Evolutionary conservation across 805 yeast genomes (phyloP).

Genomic region (Starmerella stellata): DNA sequence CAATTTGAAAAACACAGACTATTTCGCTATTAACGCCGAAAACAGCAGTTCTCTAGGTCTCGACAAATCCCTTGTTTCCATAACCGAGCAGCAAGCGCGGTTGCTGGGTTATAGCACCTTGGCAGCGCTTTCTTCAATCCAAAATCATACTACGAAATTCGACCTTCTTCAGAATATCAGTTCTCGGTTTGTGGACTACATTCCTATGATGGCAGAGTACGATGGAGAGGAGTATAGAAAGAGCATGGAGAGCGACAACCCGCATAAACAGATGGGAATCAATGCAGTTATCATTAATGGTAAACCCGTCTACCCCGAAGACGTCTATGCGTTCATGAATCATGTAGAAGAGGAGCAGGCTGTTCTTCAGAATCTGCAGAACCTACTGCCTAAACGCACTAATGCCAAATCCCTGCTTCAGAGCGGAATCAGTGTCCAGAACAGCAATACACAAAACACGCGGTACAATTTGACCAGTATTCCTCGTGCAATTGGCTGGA

Average conservation of each 20-base stretch:
- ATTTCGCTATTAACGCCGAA: neutral
- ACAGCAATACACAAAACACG: slow-evolving; percentile 8
- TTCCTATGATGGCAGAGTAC: slow-evolving; percentile 23
- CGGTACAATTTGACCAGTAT: slow-evolving; percentile 23
- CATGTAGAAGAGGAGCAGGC: slow-evolving; percentile 27
- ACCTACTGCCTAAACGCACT: slow-evolving; percentile 23
- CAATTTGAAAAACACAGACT: neutral
- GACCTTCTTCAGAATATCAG: slow-evolving; percentile 20
- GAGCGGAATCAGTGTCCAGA: slow-evolving; percentile 6
- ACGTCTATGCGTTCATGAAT: slow-evolving; percentile 17
- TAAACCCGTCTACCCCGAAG: slow-evolving; percentile 30
- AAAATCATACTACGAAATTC: neutral
- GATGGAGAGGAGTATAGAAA: slow-evolving; percentile 15
- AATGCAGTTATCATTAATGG: slow-evolving; percentile 46
- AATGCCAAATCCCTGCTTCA: slow-evolving; percentile 20
- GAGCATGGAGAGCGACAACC: slow-evolving; percentile 11
- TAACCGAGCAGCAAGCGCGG: neutral
- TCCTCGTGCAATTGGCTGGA: slow-evolving; percentile 35
- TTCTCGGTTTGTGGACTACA: slow-evolving; percentile 39
- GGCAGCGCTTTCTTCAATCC: neutral
- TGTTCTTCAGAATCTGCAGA: slow-evolving; percentile 4
- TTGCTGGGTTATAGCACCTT: too few relatives aligned
- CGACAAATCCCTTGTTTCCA: neutral
- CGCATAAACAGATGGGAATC: slow-evolving; percentile 15
- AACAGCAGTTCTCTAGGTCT: slow-evolving; percentile 17